Evolutionary conservation across 2,329 filamentous ascomycete genomes (phyloP), one percentile per base, ranked within the genome.

Genomic region (Cladorrhinum sp.): DNA sequence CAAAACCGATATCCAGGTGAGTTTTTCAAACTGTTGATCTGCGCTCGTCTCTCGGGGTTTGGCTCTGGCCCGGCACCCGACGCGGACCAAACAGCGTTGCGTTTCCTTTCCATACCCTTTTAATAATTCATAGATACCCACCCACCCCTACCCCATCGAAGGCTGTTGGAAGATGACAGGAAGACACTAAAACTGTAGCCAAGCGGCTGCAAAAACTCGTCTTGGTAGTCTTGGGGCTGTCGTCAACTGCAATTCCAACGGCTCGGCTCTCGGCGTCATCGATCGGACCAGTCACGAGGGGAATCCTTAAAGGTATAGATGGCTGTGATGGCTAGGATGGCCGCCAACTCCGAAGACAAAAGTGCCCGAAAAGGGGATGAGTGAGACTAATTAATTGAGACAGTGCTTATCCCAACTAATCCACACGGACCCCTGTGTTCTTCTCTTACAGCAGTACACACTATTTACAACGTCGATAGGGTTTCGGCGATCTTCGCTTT

Each of bases 41-140:
- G 41, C 41, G 18, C 3, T 10, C 41, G 41, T 18, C n/a, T 18
- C 38, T 56, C 53, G 53, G 53, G 41, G 22, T 56, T 56, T 56
- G 38, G 12, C 32, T 56, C 18, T 56, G 20, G 29, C 53, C 53
- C 53, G 53, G 38, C 32, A 20, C 53, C 53, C 32, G 41, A 45
- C 18, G 41, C 41, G 16, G 41, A 45, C 16, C 41, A 45, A 36
- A 56, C 38, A 56, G 38, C 53, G 53, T 56, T 56, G 53, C 53
- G 41, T 23, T 38, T 56, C 41, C 16, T 45, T 45, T 20, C 10
- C 10, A 13, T 20, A n/a, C n/a, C 20, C 16, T 45, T 18, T 45
- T 18, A 18, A 45, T 45, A 45, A 45, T 45, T n/a, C 41, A 22
- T 49, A 2, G 36, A 49, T 56, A 13, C 10, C 49, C 49, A 13